Conservation (phyloP, 2,329 filamentous ascomycete genomes). For the Myriangium duriaei region DNA sequence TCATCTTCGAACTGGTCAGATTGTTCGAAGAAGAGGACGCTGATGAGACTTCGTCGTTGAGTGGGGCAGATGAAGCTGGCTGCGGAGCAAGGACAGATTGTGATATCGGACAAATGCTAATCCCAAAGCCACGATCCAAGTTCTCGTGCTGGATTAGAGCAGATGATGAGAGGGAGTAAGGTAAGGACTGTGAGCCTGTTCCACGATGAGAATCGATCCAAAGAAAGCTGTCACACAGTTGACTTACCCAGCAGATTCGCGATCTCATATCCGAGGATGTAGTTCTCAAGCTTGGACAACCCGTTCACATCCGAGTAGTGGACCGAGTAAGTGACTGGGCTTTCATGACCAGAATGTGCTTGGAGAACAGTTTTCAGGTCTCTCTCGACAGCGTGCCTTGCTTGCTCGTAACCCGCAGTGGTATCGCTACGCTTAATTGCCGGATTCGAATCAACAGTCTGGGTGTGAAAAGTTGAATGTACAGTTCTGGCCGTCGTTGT, state of each 20-base stretch:
- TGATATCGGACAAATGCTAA: no score
- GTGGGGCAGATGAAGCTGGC: no score
- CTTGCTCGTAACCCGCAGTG: slow-evolving; percentile 18
- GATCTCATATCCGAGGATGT: slow-evolving; percentile 24
- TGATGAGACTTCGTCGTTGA: slow-evolving; percentile 17
- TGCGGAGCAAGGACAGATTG: no score
- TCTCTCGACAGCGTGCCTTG: slow-evolving; percentile 21
- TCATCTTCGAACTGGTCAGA: slow-evolving; percentile 22
- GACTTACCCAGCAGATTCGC: slow-evolving; percentile 20
- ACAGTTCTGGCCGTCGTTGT: no score
- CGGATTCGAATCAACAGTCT: no score
- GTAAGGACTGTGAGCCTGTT: no score
- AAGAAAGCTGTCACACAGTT: not conserved
- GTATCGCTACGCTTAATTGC: slow-evolving; percentile 18
- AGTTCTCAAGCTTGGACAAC: slow-evolving; percentile 24
- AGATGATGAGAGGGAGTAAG: no score
- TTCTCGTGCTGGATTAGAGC: no score
- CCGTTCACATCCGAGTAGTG: slow-evolving; percentile 26
- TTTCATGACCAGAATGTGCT: slow-evolving; percentile 14
- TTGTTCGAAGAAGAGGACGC: slow-evolving; percentile 21
- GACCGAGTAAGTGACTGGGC: slow-evolving; percentile 18
- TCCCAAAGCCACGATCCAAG: no score
- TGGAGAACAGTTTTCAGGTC: slow-evolving; percentile 20
- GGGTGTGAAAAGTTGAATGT: no score
- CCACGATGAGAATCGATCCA: no score